A percentile compares a stretch with the other conserved stretches of the same genome.
Evolutionary conservation across 805 yeast genomes (phyloP).

Genomic region (Candida anglica): DNA sequence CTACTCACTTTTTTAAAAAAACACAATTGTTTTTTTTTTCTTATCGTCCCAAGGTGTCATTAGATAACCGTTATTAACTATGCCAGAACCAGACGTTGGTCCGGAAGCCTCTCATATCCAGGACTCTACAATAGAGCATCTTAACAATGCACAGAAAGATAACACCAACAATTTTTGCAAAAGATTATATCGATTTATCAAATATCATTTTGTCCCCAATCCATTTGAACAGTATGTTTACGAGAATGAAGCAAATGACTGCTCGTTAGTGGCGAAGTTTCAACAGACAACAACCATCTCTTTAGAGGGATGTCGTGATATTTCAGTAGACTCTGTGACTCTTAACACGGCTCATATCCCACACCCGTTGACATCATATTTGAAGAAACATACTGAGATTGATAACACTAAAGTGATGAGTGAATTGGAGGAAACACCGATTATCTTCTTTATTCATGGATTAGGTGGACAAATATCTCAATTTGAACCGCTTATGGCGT

Average conservation of each 20-base stretch:
- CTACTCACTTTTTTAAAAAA: too few species aligned
- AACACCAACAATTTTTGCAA: conserved; percentile 14
- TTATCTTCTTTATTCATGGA: conserved; percentile 75
- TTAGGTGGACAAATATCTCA: conserved; percentile 88
- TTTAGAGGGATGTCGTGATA: conserved; percentile 13
- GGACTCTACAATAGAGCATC: conserved; percentile 8
- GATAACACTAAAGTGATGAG: conserved; percentile 12
- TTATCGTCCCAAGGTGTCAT: too few species aligned
- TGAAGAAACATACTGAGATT: conserved; percentile 7
- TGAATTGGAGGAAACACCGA: conserved; percentile 48
- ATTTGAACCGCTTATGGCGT: conserved; percentile 68
- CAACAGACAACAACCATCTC: conserved; percentile 36
- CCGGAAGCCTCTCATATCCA: too few species aligned
- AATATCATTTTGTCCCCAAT: conserved; percentile 20
- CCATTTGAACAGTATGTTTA: conserved; percentile 41
- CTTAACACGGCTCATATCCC: conserved; percentile 44
- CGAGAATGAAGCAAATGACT: conserved; percentile 48
- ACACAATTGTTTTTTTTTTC: too few species aligned
- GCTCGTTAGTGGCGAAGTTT: conserved; percentile 50
- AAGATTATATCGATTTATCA: conserved; percentile 24
- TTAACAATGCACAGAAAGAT: not conserved
- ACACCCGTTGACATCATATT: conserved; percentile 41
- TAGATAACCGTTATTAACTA: too few species aligned
- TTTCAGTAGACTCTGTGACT: conserved; percentile 30
- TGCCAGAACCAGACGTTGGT: too few species aligned